A percentile compares a stretch with the other conserved stretches of the same genome.
phyloP scores from a whole-genome alignment of 805 yeast species.

The Candida pini region DNA sequence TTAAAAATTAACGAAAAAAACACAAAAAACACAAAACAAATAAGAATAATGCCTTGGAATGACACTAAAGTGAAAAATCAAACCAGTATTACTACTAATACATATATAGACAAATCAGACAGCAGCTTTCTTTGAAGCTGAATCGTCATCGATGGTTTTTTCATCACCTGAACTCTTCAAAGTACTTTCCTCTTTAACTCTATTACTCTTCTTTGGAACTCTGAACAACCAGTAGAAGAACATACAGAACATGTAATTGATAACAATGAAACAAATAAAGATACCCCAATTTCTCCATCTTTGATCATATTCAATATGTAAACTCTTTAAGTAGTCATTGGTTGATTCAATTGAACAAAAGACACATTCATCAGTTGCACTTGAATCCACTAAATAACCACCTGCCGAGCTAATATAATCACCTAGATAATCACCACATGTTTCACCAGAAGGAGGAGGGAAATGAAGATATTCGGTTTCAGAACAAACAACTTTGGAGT shows the following conservation, averaged over 20 bases:
- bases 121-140: too few relatives aligned
- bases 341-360: slow-evolving; percentile 57
- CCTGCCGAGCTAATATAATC: slow-evolving; percentile 33
- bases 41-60: too few relatives aligned
- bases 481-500: slow-evolving; percentile 40
- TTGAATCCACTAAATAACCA: slow-evolving; percentile 41
- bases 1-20: too few relatives aligned
- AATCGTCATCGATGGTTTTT: neutral
- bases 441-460: slow-evolving; percentile 47
- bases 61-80: too few relatives aligned
- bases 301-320: slow-evolving; percentile 37
- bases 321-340: slow-evolving; percentile 48
- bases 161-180: slow-evolving; percentile 12
- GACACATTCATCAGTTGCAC: slow-evolving; percentile 47
- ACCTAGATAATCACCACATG: slow-evolving; percentile 52
- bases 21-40: too few relatives aligned
- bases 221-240: slow-evolving; percentile 53
- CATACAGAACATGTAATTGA: slow-evolving; percentile 32
- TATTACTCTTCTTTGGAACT: slow-evolving; percentile 59
- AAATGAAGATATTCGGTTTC: slow-evolving; percentile 40
- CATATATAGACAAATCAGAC: too few relatives aligned
- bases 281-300: slow-evolving; percentile 65
- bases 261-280: slow-evolving; percentile 41
- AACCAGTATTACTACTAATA: too few relatives aligned
- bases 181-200: slow-evolving; percentile 23